Evolutionary conservation across 345 rosid species (phyloP), one percentile per base, ranked within the genome.

Genomic region (Moricandia arvensis): DNA sequence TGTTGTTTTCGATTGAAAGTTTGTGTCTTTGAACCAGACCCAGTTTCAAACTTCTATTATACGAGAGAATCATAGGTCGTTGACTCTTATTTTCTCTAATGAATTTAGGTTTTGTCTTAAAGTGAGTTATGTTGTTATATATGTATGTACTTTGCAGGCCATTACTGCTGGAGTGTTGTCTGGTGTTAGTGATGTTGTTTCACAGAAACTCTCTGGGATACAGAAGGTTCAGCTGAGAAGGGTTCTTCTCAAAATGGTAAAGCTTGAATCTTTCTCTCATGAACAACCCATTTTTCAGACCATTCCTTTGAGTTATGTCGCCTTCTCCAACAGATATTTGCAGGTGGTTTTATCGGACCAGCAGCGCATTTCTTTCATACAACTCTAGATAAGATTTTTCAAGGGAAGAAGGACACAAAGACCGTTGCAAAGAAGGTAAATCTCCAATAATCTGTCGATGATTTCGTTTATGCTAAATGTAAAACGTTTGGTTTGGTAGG

Each of bases 391-490:
- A 94, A 88, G 82, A 65, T 94, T 63, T 94, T 90, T 86, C 86
- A 90, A 88, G 97, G 97, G 77, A 90, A 84, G 87, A 94, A 87
- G 60, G 96, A 90, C 71, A 68, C 95, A 5, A 81, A 82, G 80
- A 91, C 97, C 31, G 93, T 91, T 49, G 97, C 97, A 65, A 87
- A 94, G 91, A 95, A 95, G 97, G 98, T 91, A 68, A 24, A 7
- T n/a, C 1, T 37, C 3, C 26, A 33, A 21, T 12, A 34, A 26
- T 1, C 1, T 67, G 74, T 55, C 9, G 29, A 33, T 66, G 63
- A 8, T 51, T 63, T 68, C 59, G 60, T 64, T 71, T 63, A 3
- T 71, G 43, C 38, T 41, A 43, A 67, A 54, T 41, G 11, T 66
- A 16, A 49, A 76, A 17, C 1, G 10, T 10, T 34, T 16, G 55